A percentile compares a stretch with the other conserved stretches of the same genome.
These are phyloP conservation scores for Malassezia arunalokei DNA, from an alignment of 1,284 basidiomycete genomes.

Conservation along the genomic window DNA sequence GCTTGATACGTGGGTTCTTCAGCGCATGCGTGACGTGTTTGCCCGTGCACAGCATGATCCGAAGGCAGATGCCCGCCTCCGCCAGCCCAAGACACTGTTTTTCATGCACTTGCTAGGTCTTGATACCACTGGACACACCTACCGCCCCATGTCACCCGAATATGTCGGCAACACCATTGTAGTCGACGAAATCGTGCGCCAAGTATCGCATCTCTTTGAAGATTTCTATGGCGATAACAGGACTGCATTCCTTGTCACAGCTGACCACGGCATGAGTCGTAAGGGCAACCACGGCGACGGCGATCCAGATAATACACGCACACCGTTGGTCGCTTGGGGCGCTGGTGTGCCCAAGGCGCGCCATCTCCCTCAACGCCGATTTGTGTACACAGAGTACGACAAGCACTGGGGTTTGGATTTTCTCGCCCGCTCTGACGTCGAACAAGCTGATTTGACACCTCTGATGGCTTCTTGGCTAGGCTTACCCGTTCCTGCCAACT, in stretches of 20 bases:
- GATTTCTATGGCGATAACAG: conserved; percentile 52
- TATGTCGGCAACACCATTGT: conserved; percentile 74
- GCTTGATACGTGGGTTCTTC: conserved; percentile 68
- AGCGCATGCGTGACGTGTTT: conserved; percentile 54
- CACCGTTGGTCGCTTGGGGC: conserved; percentile 74
- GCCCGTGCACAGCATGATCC: conserved; percentile 15
- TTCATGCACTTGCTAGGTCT: conserved; percentile 74
- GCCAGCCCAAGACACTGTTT: conserved; percentile 55
- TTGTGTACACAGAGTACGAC: conserved; percentile 19
- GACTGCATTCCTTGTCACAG: conserved; percentile 71
- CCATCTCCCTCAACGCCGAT: not conserved
- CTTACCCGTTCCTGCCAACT: conserved; percentile 43
- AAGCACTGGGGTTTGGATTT: conserved; percentile 27
- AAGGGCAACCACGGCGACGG: conserved; percentile 85
- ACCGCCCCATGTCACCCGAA: conserved; percentile 73
- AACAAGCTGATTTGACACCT: conserved; percentile 70
- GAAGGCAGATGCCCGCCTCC: conserved; percentile 51
- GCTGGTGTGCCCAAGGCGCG: conserved; percentile 50
- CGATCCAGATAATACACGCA: conserved; percentile 74
- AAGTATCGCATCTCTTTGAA: conserved; percentile 56
- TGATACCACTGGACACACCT: conserved; percentile 77
- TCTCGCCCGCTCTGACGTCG: conserved; percentile 51
- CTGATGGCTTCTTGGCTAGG: conserved; percentile 53
- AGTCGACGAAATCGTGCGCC: conserved; percentile 64
- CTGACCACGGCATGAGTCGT: conserved; percentile 79